Evolutionary conservation across 192 early-diverging fungal species (phyloP), one percentile per base, ranked within the genome.

Genomic region (Linnemannia hyalina): DNA sequence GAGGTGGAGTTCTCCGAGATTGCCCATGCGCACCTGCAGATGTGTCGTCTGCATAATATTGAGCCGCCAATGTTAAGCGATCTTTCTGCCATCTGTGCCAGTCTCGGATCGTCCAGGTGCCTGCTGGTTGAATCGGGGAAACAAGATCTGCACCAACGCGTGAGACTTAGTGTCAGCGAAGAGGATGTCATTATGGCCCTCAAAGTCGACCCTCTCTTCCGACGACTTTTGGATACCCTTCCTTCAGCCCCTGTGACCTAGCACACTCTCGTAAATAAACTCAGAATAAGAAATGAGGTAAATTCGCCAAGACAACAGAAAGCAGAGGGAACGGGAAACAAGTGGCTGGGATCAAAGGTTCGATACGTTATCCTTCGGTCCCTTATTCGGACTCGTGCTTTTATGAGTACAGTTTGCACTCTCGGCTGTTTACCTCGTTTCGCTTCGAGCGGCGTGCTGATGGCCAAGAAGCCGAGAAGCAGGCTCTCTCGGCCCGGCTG

Each of bases 141-240:
- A 22, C 82, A 94, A 41, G 95, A 95, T 87, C 89, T 95, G 7
- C 89, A 90, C 78, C 93, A 94, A 87, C 89, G 93, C 9, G 89
- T 97, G 26, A 85, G 93, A 13, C 87, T 98, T 46, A 94, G 94
- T 76, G 90, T 96, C 20, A 90, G 89, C 22, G 96, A 97, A 68
- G 93, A 95, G 42, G 96, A 97, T 84, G 91, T 97, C n/a, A 89
- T 96, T 1, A 92, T 95, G 85, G 96, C 96, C 0, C 89, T 96
- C 9, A 91, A 92, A 13, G 79, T 89, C 0, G 95, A 96, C 73
- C 86, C 90, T 20, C 69, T 95, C 47, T 92, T 96, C 82, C 88
- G 57, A 52, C 78, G 84, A 35, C 29, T 81, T 0, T 42, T 80
- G 49, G 80, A 86, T 13, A 80, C 74, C 46, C 70, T 85, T 8